Evolutionary conservation across 352 stramenopile species (phyloP).

Genomic region (Pythium dissotocum): DNA sequence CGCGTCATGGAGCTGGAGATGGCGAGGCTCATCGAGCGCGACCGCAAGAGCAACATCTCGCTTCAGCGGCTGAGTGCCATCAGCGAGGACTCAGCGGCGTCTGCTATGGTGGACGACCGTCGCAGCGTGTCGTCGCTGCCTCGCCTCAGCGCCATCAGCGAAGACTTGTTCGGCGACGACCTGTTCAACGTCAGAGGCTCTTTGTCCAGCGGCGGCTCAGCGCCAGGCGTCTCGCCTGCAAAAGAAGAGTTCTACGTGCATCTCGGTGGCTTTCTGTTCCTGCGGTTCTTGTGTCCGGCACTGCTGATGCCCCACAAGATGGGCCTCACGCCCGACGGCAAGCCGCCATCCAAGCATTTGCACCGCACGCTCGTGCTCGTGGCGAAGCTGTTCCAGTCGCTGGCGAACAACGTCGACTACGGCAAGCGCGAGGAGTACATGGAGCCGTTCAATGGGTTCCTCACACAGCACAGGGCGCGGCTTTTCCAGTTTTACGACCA

Average conservation of each 20-base stretch:
- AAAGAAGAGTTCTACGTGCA: conserved; percentile 80
- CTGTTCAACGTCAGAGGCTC: conserved; percentile 25
- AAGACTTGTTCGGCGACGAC: conserved; percentile 41
- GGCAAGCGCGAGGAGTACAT: conserved; percentile 71
- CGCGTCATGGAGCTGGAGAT: conserved; percentile 71
- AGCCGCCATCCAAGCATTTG: conserved; percentile 44
- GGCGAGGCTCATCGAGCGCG: conserved; percentile 64
- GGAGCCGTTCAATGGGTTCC: conserved; percentile 74
- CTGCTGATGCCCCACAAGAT: conserved; percentile 77
- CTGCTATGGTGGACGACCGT: conserved; percentile 35
- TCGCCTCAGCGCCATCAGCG: conserved; percentile 54
- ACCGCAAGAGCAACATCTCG: conserved; percentile 52
- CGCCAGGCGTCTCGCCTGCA: conserved; percentile 21
- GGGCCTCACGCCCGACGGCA: conserved; percentile 50
- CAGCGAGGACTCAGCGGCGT: conserved; percentile 30
- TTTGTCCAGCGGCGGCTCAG: conserved; percentile 12
- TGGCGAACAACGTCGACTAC: conserved; percentile 82
- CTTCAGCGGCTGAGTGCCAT: conserved; percentile 34
- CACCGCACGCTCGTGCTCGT: conserved; percentile 74
- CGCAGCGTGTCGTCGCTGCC: conserved; percentile 46
- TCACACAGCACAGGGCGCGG: conserved; percentile 52
- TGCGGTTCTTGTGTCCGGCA: conserved; percentile 76
- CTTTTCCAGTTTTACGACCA: conserved; percentile 78
- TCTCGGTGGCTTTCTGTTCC: conserved; percentile 72
- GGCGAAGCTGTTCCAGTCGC: conserved; percentile 79